phyloP scores from a whole-genome alignment of 2,329 filamentous ascomycete species.

The Periconia macrospinosa region DNA sequence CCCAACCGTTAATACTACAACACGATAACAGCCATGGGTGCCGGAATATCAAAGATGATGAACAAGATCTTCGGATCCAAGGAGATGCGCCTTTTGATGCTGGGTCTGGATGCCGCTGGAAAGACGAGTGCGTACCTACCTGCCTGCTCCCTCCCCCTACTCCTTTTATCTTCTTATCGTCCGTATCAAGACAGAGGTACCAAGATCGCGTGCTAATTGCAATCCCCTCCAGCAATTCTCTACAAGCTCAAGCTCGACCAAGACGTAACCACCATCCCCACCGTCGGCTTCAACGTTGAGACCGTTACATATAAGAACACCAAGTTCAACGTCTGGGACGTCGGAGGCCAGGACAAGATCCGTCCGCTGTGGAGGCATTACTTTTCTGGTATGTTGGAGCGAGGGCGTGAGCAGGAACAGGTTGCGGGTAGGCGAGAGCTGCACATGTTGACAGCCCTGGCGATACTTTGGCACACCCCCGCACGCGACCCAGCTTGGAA shows the following conservation, averaged over 20 bases:
- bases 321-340: conserved; percentile 99
- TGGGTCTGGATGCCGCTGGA: conserved; percentile 94
- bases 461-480: neutral
- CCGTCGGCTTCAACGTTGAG: conserved; percentile 99
- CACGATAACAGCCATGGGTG: conserved; percentile 71
- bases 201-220: conserved; percentile 15
- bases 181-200: no score
- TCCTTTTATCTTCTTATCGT: neutral
- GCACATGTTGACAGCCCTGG: conserved; percentile 1
- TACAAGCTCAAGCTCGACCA: conserved; percentile 99
- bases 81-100: conserved; percentile 98
- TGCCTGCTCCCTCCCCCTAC: neutral
- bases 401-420: conserved; percentile 16
- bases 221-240: conserved; percentile 67
- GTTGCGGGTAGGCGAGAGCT: conserved; percentile 36
- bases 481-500: neutral
- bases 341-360: conserved; percentile 99
- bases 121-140: conserved; percentile 71
- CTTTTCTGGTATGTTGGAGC: conserved; percentile 72
- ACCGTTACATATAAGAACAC: conserved; percentile 99
- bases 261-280: conserved; percentile 98
- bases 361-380: conserved; percentile 99
- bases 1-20: neutral
- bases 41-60: conserved; percentile 90
- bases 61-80: conserved; percentile 99